A percentile compares a stretch with the other conserved stretches of the same genome.
Conservation (phyloP, 768 basidiomycete species). For the Phanerodontia chrysosporium region DNA sequence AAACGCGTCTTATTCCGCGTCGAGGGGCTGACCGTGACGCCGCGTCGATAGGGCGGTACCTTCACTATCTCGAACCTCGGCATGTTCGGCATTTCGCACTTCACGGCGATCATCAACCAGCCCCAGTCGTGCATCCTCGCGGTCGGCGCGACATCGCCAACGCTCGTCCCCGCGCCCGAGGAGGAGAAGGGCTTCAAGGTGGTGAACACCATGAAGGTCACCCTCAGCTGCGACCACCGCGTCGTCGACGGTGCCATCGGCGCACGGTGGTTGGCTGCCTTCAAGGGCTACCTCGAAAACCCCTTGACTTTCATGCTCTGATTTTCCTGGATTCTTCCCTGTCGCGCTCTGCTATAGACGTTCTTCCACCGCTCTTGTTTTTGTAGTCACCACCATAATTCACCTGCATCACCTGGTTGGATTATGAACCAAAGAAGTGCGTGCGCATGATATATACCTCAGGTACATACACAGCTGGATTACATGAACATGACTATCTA, state of each 20-base stretch:
- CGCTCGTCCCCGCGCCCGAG: conserved; percentile 80
- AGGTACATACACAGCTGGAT: background rate
- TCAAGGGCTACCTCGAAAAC: conserved; percentile 96
- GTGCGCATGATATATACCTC: too few species aligned
- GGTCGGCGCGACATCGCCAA: conserved; percentile 83
- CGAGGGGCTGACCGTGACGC: background rate
- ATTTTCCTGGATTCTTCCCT: conserved; percentile 18
- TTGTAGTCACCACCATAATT: conserved; percentile 1
- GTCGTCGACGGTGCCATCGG: conserved; percentile 95
- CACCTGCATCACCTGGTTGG: background rate
- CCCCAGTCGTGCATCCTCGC: conserved; percentile 98
- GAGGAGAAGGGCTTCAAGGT: conserved; percentile 95
- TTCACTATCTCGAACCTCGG: conserved; percentile 99
- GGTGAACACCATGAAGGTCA: conserved; percentile 90
- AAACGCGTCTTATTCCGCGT: background rate
- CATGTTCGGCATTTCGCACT: conserved; percentile 94
- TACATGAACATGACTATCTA: background rate
- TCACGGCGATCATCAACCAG: conserved; percentile 98
- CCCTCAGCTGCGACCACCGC: conserved; percentile 91
- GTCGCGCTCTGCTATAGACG: conserved; percentile 3
- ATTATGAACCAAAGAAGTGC: background rate
- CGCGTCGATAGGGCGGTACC: conserved; percentile 78
- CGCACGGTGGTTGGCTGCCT: conserved; percentile 87
- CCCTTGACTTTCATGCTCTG: conserved; percentile 95
- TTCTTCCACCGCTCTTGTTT: background rate